Evolutionary conservation across 331 rosid genomes (phyloP).

Genomic region (Malus hybrid): DNA sequence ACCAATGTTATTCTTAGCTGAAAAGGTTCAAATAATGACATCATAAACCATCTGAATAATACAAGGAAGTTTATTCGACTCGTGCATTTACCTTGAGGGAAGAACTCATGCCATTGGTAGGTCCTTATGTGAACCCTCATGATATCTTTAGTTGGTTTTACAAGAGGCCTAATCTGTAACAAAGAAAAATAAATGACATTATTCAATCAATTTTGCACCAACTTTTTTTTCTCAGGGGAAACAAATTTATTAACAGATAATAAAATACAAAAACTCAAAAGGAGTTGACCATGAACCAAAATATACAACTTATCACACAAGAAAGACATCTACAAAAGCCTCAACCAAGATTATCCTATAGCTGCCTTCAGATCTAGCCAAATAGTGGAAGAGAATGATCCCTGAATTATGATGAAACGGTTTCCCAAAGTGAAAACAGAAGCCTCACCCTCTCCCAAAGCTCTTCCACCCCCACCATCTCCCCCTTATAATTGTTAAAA

Average conservation of each 20-base stretch:
- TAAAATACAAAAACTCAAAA: neutral
- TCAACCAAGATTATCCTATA: neutral
- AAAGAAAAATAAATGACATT: constrained; percentile 6
- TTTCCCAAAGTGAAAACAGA: neutral
- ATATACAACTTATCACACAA: neutral
- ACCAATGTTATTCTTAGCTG: constrained; percentile 82
- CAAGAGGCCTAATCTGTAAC: constrained; percentile 88
- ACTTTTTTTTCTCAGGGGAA: neutral
- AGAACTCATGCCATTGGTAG: constrained; percentile 88
- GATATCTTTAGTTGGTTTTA: constrained; percentile 72
- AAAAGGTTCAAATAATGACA: constrained; percentile 29
- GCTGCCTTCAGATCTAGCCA: neutral
- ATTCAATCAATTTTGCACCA: constrained; percentile 4
- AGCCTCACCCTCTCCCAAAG: neutral
- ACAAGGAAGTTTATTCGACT: constrained; percentile 6
- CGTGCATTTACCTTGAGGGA: constrained; percentile 68
- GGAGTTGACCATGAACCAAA: neutral
- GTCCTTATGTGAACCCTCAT: constrained; percentile 41
- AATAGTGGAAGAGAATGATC: too few species aligned
- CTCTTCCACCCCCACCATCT: neutral
- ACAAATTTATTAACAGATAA: neutral
- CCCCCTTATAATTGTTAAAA: neutral
- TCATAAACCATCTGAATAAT: constrained; percentile 11
- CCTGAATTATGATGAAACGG: neutral
- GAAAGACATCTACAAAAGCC: too few species aligned